Evolutionary conservation across 2,329 filamentous ascomycete species (phyloP).

Genomic region (Microcera coccophila): DNA sequence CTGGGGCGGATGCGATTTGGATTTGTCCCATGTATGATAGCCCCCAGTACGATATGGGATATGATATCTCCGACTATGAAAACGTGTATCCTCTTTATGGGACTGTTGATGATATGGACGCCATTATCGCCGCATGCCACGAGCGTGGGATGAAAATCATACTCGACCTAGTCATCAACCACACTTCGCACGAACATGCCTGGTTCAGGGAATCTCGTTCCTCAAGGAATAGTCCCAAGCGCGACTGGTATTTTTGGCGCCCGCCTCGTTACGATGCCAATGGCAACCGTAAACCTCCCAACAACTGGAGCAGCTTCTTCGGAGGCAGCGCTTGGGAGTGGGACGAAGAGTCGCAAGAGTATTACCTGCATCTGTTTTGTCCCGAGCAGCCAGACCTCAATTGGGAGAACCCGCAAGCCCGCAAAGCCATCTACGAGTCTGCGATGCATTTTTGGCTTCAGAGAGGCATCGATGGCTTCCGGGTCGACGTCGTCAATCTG

Average conservation of each 20-base stretch:
- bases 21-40: conserved; percentile 61
- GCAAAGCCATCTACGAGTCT: conserved; percentile 62
- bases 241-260: conserved; percentile 59
- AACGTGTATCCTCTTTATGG: conserved; percentile 62
- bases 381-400: conserved; percentile 72
- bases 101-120: conserved; percentile 62
- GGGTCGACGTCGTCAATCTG: conserved; percentile 65
- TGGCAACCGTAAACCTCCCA: conserved; percentile 60
- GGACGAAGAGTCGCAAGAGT: conserved; percentile 52
- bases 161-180: conserved; percentile 73
- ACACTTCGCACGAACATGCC: conserved; percentile 51
- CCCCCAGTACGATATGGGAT: conserved; percentile 67
- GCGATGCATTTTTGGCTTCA: conserved; percentile 63
- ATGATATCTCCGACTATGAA: conserved; percentile 65
- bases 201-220: conserved; percentile 61
- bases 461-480: conserved; percentile 63
- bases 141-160: conserved; percentile 63
- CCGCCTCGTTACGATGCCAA: conserved; percentile 45
- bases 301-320: conserved; percentile 63
- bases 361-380: conserved; percentile 68
- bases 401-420: conserved; percentile 65
- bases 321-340: conserved; percentile 29
- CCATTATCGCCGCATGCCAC: conserved; percentile 56
- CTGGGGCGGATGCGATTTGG: conserved; percentile 65
- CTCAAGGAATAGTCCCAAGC: conserved; percentile 54